A percentile compares a stretch with the other conserved stretches of the same genome.
phyloP scores from a whole-genome alignment of 345 rosid genomes.

The Trapa bicornis region DNA sequence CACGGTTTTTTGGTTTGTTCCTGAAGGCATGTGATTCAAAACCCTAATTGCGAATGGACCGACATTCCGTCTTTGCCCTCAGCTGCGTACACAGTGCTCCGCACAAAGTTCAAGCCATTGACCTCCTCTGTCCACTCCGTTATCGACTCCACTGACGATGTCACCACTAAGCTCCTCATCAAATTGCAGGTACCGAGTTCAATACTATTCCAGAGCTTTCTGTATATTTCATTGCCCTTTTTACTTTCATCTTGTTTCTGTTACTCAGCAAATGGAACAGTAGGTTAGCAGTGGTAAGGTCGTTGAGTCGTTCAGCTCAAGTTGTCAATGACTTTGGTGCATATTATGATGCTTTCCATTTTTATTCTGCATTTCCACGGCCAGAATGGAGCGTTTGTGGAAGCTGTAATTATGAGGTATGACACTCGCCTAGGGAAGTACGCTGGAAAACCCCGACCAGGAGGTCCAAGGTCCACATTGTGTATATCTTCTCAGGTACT shows the following conservation, averaged over 20 bases:
- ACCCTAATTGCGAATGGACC: constrained; percentile 65
- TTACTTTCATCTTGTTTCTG: not conserved
- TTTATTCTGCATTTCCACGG: constrained; percentile 1
- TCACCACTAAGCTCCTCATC: constrained; percentile 75
- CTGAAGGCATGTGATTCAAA: constrained; percentile 47
- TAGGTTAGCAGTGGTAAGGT: not conserved
- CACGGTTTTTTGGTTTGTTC: not conserved
- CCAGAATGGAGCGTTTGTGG: constrained; percentile 75
- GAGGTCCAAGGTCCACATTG: constrained; percentile 69
- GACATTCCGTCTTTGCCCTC: constrained; percentile 33
- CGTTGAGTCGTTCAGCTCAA: not conserved
- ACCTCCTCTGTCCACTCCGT: constrained; percentile 66
- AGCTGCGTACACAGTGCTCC: constrained; percentile 56
- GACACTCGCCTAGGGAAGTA: constrained; percentile 78
- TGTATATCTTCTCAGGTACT: constrained; percentile 90
- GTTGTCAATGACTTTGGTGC: not conserved
- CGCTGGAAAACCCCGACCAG: constrained; percentile 78
- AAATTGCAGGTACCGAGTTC: constrained; percentile 49
- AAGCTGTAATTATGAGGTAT: constrained; percentile 90
- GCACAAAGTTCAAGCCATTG: constrained; percentile 62
- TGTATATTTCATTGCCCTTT: not conserved
- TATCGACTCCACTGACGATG: constrained; percentile 59
- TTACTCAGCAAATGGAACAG: not conserved
- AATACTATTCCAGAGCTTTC: not conserved
- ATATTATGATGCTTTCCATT: not conserved